Base-by-base conservation (phyloP, 495 filamentous ascomycete species). In the Pyrenula aspistea region DNA sequence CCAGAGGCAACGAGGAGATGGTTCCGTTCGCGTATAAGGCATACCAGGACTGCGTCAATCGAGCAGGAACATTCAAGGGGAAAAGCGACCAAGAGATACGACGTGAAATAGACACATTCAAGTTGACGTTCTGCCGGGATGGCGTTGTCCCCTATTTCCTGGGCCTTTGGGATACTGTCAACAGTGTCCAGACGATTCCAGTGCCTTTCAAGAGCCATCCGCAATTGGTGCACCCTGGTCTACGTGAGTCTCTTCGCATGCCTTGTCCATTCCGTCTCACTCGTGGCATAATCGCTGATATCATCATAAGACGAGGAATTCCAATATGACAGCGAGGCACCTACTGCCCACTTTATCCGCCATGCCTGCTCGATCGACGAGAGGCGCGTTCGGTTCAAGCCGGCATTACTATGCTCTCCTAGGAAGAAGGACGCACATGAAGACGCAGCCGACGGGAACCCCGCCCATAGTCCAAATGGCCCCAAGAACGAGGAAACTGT, bases 1-100 rank as follows among this genome's bases (percentile, higher is more conserved):
- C 82, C 49, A 79, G 82, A 57, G 89, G 89, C n/a, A 95, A 95
- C 61, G 89, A 95, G 61, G 89, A 93, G 60, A 83, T 94, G 82
- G 79, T 86, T 19, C 71, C 74, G 0, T 95, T 95, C 58, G 89
- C 87, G 2, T 93, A 88, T 88, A 91, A 91, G 69, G 88, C 88
- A 0, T 95, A 94, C 60, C 79, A 84, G 51, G 86, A 84, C 31
- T 42, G 58, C 95, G 89, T 89, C 86, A 94, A 66, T 79, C 81
- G 59, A 80, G 89, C 0, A 72, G 78, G 22, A 25, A 4, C 31
- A 42, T 42, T 42, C 31, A 42, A 42, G 15, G 31, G 31, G 15
- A 42, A 42, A 15, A 42, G 31, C 31, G 31, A 42, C 31, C 8
- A 42, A 8, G 8, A 42, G 15, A 42, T 42, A 4, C 31, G 31